These are phyloP conservation scores for Candida easanensis DNA, from an alignment of 805 yeast genomes.

Conservation along the genomic window DNA sequence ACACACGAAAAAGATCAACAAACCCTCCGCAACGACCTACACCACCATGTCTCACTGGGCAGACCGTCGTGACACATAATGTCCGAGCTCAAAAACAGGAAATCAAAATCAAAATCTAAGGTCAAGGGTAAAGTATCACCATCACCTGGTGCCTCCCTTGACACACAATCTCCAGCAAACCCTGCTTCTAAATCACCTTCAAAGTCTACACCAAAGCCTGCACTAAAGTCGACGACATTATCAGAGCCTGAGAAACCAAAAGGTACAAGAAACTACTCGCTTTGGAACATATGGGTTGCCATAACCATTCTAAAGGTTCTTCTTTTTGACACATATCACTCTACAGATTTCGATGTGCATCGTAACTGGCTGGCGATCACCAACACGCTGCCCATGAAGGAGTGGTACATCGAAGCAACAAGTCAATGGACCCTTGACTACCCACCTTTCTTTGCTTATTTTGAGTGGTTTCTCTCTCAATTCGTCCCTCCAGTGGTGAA, in stretches of 20 bases:
- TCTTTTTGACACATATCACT: conserved; percentile 77
- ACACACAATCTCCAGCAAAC: neutral
- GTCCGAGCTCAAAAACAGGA: conserved; percentile 17
- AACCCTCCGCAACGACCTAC: too few relatives aligned
- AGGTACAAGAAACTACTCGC: conserved; percentile 39
- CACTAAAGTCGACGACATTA: neutral
- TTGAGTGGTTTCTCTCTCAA: conserved; percentile 77
- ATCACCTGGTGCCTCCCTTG: neutral
- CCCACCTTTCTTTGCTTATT: conserved; percentile 97
- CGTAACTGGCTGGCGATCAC: conserved; percentile 97
- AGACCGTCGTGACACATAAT: conserved; percentile 3
- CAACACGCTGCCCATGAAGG: conserved; percentile 59
- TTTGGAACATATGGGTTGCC: conserved; percentile 68
- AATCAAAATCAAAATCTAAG: conserved; percentile 7
- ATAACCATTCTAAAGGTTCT: conserved; percentile 56
- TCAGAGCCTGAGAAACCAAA: neutral
- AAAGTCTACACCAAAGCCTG: neutral
- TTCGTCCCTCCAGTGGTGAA: conserved; percentile 63
- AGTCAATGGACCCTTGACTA: conserved; percentile 94
- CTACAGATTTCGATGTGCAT: conserved; percentile 97
- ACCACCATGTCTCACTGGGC: neutral
- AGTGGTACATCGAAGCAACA: conserved; percentile 82
- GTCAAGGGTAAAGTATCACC: conserved; percentile 1
- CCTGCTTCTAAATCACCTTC: neutral
- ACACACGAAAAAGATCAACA: too few relatives aligned